Evolutionary conservation across 805 yeast genomes (phyloP).

Genomic region (Candida cerambycidarum): DNA sequence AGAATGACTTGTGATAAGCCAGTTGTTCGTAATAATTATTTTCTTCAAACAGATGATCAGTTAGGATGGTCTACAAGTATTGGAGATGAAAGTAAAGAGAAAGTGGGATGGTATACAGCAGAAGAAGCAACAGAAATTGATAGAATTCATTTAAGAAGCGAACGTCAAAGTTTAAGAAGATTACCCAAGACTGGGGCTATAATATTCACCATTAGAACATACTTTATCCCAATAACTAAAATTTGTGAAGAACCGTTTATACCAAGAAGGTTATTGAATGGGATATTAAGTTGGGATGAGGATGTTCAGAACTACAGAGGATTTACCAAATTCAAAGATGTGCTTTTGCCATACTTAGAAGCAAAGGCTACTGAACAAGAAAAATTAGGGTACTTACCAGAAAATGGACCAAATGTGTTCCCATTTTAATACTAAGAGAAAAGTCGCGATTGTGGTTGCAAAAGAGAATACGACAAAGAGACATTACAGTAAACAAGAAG

Average conservation of each 20-base stretch:
- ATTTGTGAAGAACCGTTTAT: constrained; percentile 59
- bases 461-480: background rate
- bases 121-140: constrained; percentile 44
- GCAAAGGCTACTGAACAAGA: constrained; percentile 50
- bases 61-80: constrained; percentile 66
- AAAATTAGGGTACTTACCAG: constrained; percentile 36
- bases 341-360: constrained; percentile 54
- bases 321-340: constrained; percentile 50
- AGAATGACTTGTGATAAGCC: constrained; percentile 59
- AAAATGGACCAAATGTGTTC: constrained; percentile 40
- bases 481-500: constrained; percentile 2
- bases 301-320: constrained; percentile 66
- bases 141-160: constrained; percentile 58
- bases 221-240: constrained; percentile 55
- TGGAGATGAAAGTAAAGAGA: constrained; percentile 52
- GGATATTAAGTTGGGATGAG: constrained; percentile 57
- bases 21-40: constrained; percentile 66
- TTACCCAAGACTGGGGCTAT: constrained; percentile 59
- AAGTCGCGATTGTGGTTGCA: background rate
- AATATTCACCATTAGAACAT: constrained; percentile 62
- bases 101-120: constrained; percentile 68
- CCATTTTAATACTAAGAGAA: constrained; percentile 33
- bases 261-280: constrained; percentile 59
- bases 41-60: constrained; percentile 61
- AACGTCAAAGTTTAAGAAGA: constrained; percentile 62